Conservation (phyloP, 495 filamentous ascomycete genomes). For the Amphirosellinia nigrospora region DNA sequence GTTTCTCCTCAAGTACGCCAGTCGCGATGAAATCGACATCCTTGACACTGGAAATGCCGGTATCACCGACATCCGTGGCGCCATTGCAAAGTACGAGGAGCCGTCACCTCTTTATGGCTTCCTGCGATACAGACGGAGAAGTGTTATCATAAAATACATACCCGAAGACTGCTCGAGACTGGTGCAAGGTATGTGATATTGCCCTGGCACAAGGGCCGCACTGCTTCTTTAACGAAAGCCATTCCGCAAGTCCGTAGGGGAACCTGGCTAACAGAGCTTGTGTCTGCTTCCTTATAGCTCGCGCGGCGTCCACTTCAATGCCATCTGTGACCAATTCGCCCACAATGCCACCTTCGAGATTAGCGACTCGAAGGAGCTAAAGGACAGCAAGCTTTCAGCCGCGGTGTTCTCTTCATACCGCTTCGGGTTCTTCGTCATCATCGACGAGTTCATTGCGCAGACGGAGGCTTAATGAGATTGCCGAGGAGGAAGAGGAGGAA, state of each 20-base stretch:
- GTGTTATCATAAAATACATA: slow-evolving; percentile 89
- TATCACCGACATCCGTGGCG: slow-evolving; percentile 79
- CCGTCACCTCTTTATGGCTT: slow-evolving; percentile 90
- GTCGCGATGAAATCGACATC: slow-evolving; percentile 86
- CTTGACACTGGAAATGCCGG: slow-evolving; percentile 80
- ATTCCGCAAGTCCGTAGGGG: background rate
- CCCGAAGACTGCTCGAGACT: slow-evolving; percentile 89
- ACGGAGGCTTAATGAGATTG: slow-evolving; percentile 84
- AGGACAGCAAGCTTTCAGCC: slow-evolving; percentile 83
- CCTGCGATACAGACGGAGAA: slow-evolving; percentile 85
- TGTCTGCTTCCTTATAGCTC: slow-evolving; percentile 60
- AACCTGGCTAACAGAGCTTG: slow-evolving; percentile 13
- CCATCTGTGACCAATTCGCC: slow-evolving; percentile 81
- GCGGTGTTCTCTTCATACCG: slow-evolving; percentile 88
- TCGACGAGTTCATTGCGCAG: slow-evolving; percentile 80
- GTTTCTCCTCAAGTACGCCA: slow-evolving; percentile 92
- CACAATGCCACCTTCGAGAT: slow-evolving; percentile 85
- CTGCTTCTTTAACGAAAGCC: slow-evolving; percentile 4
- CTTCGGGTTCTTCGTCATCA: slow-evolving; percentile 84
- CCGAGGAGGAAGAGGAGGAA: slow-evolving; percentile 77
- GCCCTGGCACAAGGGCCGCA: slow-evolving; percentile 16
- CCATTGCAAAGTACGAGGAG: slow-evolving; percentile 79
- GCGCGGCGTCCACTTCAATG: slow-evolving; percentile 92
- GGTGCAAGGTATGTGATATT: slow-evolving; percentile 73
- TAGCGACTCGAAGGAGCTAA: slow-evolving; percentile 74